Percentiles rank a stretch among this genome's conserved stretches.
Evolutionary conservation across 768 basidiomycete genomes (phyloP).

Genomic region (Boletus edulis): DNA sequence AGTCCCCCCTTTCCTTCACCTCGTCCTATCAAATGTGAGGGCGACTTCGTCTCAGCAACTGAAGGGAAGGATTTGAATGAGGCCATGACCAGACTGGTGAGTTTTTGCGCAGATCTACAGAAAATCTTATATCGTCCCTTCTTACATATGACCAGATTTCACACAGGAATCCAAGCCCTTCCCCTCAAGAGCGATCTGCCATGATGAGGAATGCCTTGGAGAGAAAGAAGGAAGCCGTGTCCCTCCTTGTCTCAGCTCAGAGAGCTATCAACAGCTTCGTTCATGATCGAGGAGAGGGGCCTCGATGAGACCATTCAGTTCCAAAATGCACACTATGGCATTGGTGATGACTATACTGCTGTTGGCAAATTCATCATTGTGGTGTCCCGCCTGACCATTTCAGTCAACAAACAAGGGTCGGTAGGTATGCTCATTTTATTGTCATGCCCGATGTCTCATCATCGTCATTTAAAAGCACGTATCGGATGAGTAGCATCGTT

Average conservation of each 20-base stretch:
- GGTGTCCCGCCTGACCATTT: no score
- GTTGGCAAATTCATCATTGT: no score
- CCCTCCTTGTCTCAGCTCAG: background rate
- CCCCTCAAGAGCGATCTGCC: background rate
- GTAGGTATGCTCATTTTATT: conserved; percentile 47
- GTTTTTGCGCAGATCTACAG: background rate
- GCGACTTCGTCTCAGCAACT: no score
- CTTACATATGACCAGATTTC: background rate
- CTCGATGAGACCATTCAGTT: background rate
- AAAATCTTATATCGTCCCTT: background rate
- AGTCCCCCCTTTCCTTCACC: no score
- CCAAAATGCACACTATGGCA: conserved; percentile 35
- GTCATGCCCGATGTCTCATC: no score
- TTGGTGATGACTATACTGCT: no score
- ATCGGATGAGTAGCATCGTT: conserved; percentile 36
- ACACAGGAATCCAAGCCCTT: background rate
- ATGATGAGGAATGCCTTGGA: background rate
- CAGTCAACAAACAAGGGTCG: conserved; percentile 15
- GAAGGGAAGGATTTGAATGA: no score
- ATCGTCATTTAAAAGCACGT: no score
- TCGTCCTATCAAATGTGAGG: no score
- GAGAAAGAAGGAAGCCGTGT: background rate
- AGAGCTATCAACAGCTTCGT: background rate
- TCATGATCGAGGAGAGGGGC: background rate
- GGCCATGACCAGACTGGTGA: background rate